Evolutionary conservation across 352 stramenopile species (phyloP).

Genomic region (Nothophytophthora sp.): DNA sequence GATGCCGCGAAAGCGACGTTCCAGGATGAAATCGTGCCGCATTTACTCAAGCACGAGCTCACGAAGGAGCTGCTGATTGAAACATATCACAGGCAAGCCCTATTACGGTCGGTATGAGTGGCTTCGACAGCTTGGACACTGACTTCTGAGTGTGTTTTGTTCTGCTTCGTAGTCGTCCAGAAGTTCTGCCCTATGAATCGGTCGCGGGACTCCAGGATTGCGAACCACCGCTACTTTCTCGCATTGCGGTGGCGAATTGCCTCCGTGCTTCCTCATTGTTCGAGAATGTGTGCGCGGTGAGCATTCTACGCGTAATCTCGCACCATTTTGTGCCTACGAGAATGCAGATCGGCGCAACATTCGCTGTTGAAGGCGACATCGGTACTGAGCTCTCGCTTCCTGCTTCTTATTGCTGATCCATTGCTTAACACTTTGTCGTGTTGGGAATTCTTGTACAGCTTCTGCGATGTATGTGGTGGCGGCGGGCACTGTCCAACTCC

Average conservation of each 20-base stretch:
- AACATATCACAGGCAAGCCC: slow-evolving; percentile 74
- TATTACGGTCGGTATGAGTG: too few relatives aligned
- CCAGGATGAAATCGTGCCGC: slow-evolving; percentile 52
- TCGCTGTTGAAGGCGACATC: slow-evolving; percentile 63
- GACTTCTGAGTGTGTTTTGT: slow-evolving; percentile 6
- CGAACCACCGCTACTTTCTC: slow-evolving; percentile 61
- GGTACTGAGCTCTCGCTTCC: slow-evolving; percentile 42
- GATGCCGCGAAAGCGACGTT: slow-evolving; percentile 42
- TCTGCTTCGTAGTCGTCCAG: slow-evolving; percentile 32
- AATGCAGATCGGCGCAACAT: slow-evolving; percentile 51
- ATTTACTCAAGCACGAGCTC: slow-evolving; percentile 59
- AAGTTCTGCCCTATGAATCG: slow-evolving; percentile 61
- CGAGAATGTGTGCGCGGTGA: slow-evolving; percentile 77
- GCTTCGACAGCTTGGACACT: too few relatives aligned
- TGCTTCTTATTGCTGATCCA: too few relatives aligned
- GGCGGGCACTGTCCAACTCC: slow-evolving; percentile 67
- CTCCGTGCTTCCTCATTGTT: slow-evolving; percentile 81
- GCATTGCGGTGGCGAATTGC: slow-evolving; percentile 79
- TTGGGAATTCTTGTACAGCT: slow-evolving; percentile 28
- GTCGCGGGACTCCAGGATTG: slow-evolving; percentile 36
- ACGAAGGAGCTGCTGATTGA: slow-evolving; percentile 78
- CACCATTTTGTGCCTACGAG: slow-evolving; percentile 71
- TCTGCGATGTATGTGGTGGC: slow-evolving; percentile 82
- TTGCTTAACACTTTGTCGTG: too few relatives aligned
- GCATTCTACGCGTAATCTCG: slow-evolving; percentile 77